These are phyloP conservation scores for Pelargonium citronellum DNA, from an alignment of 441 rosid species.

Conservation along the genomic window DNA sequence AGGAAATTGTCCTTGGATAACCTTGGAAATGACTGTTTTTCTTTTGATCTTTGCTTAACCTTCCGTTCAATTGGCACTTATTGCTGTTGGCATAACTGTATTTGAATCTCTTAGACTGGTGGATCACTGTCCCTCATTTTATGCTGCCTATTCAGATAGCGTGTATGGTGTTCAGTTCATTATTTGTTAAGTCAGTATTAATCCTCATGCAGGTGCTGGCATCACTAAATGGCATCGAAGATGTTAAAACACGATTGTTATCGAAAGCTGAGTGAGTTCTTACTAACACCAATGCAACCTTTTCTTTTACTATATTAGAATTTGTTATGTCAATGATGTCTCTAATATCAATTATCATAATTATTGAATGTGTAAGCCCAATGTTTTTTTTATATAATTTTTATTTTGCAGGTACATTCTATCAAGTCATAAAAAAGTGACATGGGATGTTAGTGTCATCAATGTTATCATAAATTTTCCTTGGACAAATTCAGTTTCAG, in stretches of 20 bases:
- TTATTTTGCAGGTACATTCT: slow-evolving; percentile 55
- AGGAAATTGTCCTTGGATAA: too few relatives aligned
- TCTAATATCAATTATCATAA: neutral
- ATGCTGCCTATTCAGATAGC: neutral
- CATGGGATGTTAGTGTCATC: slow-evolving; percentile 57
- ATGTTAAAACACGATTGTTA: slow-evolving; percentile 52
- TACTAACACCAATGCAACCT: neutral
- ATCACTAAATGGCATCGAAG: slow-evolving; percentile 65
- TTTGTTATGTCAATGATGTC: neutral
- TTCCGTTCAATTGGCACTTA: neutral
- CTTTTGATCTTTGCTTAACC: neutral
- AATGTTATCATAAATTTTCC: slow-evolving; percentile 49
- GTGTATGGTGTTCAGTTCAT: neutral
- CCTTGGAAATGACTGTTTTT: neutral
- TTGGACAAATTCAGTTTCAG: slow-evolving; percentile 40
- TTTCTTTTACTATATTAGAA: neutral
- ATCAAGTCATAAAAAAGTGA: slow-evolving; percentile 51
- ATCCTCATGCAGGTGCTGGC: slow-evolving; percentile 58
- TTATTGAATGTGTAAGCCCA: slow-evolving; percentile 7
- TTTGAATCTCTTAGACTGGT: slow-evolving; percentile 3
- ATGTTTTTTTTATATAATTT: slow-evolving; percentile 13
- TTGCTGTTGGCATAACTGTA: slow-evolving; percentile 1
- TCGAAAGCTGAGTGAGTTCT: slow-evolving; percentile 76
- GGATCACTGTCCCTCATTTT: neutral
- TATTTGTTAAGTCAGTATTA: neutral